Percentiles rank a stretch among this genome's conserved stretches.
Evolutionary conservation across 306 rosid genomes (phyloP).

Genomic region (Fragaria vesca): DNA sequence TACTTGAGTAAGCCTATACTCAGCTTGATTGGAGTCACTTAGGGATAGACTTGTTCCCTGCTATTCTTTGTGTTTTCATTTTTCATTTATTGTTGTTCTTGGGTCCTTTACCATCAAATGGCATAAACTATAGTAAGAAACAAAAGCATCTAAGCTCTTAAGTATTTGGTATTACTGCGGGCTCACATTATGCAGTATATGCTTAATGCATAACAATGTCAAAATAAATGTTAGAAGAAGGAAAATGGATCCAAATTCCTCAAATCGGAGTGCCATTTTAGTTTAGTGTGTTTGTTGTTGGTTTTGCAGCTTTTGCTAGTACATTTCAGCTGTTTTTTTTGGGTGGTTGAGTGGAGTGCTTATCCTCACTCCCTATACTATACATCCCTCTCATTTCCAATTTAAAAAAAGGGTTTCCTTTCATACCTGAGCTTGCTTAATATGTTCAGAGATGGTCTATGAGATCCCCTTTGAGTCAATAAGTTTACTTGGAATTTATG

Average conservation of each 20-base stretch:
- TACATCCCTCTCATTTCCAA: background rate
- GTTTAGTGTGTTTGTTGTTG: background rate
- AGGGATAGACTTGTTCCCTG: background rate
- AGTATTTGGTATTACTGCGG: background rate
- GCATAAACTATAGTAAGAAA: background rate
- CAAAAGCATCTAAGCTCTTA: conserved; percentile 2
- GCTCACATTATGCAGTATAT: conserved; percentile 7
- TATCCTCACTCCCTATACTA: background rate
- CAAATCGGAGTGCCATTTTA: background rate
- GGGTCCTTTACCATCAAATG: background rate
- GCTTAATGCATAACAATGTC: background rate
- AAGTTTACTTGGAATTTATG: background rate
- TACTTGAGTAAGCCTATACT: conserved; percentile 17
- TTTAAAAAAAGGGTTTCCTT: background rate
- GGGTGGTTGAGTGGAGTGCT: background rate
- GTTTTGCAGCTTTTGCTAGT: background rate
- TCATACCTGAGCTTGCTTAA: background rate
- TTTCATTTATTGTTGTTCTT: background rate
- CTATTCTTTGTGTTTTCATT: background rate
- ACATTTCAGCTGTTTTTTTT: background rate
- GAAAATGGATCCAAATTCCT: background rate
- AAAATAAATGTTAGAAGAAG: background rate
- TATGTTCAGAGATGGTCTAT: background rate
- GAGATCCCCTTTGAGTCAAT: background rate
- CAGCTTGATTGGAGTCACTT: conserved; percentile 14